Evolutionary conservation across 2,329 filamentous ascomycete species (phyloP).

Genomic region (Aspergillus vadensis): DNA sequence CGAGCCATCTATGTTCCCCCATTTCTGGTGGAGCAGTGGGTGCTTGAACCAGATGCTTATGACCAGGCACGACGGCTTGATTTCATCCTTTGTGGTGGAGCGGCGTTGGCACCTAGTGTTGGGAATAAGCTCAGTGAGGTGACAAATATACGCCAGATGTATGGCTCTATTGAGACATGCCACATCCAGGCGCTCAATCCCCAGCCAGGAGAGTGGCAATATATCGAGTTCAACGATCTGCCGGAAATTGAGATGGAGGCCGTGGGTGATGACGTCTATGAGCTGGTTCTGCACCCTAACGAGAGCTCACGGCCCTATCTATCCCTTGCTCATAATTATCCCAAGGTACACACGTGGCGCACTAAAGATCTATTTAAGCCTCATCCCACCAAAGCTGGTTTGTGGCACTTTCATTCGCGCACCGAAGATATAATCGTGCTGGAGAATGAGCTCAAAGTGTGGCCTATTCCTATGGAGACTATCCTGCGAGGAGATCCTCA

Average conservation of each 20-base stretch:
- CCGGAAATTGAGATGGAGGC: neutral
- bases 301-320: neutral
- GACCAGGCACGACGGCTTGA: neutral
- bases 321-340: neutral
- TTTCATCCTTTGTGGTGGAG: neutral
- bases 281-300: neutral
- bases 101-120: neutral
- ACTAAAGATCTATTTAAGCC: neutral
- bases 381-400: neutral
- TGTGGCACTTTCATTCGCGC: neutral
- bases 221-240: neutral
- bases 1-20: neutral
- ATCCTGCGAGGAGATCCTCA: neutral
- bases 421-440: conserved; percentile 1
- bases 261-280: neutral
- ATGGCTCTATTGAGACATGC: neutral
- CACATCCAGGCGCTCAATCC: neutral
- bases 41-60: neutral
- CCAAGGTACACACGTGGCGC: neutral
- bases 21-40: neutral
- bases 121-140: neutral
- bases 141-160: neutral
- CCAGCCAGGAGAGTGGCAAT: neutral
- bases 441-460: neutral
- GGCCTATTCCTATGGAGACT: neutral